phyloP scores from a whole-genome alignment of 2,329 filamentous ascomycete genomes.

The Neofusicoccum laricinum region DNA sequence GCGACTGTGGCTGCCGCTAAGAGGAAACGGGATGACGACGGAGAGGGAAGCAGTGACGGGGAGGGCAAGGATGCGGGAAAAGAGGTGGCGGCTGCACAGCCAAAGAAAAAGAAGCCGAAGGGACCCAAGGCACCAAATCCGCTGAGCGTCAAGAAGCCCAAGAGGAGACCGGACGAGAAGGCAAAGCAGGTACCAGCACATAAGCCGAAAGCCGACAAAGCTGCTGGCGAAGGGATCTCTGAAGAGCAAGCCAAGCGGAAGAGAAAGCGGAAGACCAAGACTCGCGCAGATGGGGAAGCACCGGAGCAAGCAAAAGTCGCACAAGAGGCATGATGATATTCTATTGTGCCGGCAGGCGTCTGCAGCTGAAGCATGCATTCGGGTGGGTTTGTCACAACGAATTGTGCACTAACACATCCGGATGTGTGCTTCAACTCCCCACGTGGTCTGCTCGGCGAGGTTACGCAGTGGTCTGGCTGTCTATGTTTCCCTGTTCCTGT shows the following conservation, averaged over 20 bases:
- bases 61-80: slow-evolving; percentile 25
- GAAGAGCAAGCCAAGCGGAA: slow-evolving; percentile 32
- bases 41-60: slow-evolving; percentile 39
- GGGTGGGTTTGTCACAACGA: too few species aligned
- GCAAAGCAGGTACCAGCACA: background rate
- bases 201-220: slow-evolving; percentile 19
- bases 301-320: background rate
- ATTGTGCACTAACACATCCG: too few species aligned
- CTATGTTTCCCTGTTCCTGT: slow-evolving; percentile 1
- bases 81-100: slow-evolving; percentile 39
- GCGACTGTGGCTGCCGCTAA: slow-evolving; percentile 27
- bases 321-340: slow-evolving; percentile 1
- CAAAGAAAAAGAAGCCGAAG: slow-evolving; percentile 48
- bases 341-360: background rate
- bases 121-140: slow-evolving; percentile 71
- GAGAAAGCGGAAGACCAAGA: slow-evolving; percentile 40
- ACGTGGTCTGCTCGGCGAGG: too few species aligned
- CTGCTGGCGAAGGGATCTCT: slow-evolving; percentile 19
- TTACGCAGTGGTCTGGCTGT: background rate
- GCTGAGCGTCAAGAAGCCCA: slow-evolving; percentile 63
- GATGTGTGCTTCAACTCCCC: too few species aligned
- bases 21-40: slow-evolving; percentile 45
- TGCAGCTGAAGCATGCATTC: too few species aligned
- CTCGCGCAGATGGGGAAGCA: slow-evolving; percentile 26
- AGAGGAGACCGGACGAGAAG: slow-evolving; percentile 13